These are phyloP conservation scores for Anastatica hierochuntica DNA, from an alignment of 345 rosid genomes.

Conservation along the genomic window DNA sequence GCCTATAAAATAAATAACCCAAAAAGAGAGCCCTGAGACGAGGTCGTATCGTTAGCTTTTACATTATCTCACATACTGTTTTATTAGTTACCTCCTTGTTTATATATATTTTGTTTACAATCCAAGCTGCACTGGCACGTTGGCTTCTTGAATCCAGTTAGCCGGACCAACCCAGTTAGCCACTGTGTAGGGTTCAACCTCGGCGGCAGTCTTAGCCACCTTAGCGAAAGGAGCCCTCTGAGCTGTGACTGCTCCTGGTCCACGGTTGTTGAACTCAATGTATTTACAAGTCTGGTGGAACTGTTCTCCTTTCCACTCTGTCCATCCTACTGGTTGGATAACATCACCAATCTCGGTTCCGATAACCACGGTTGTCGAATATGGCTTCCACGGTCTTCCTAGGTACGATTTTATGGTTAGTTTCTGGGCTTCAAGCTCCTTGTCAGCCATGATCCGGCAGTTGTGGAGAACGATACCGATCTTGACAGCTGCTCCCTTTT, in stretches of 20 bases:
- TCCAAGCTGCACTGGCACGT: constrained; percentile 28
- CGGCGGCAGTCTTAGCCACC: constrained; percentile 26
- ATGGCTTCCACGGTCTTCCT: background rate
- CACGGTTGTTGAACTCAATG: background rate
- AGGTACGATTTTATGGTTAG: background rate
- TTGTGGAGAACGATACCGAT: background rate
- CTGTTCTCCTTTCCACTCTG: background rate
- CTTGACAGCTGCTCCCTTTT: background rate
- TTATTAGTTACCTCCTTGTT: constrained; percentile 1
- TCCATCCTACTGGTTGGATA: background rate
- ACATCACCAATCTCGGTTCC: background rate
- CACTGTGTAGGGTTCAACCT: constrained; percentile 36
- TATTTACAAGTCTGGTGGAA: background rate
- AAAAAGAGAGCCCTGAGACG: constrained; percentile 26
- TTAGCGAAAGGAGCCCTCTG: background rate
- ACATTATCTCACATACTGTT: constrained; percentile 5
- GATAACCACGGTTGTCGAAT: background rate
- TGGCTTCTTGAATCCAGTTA: constrained; percentile 37
- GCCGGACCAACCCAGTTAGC: constrained; percentile 30
- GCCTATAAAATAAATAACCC: constrained; percentile 7
- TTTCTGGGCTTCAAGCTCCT: background rate
- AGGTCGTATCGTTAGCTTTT: constrained; percentile 7
- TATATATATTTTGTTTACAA: constrained; percentile 1
- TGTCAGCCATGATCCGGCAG: background rate
- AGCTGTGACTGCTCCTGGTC: background rate